Evolutionary conservation across 768 basidiomycete species (phyloP), one percentile per base, ranked within the genome.

Genomic region (Obba rivulosa): DNA sequence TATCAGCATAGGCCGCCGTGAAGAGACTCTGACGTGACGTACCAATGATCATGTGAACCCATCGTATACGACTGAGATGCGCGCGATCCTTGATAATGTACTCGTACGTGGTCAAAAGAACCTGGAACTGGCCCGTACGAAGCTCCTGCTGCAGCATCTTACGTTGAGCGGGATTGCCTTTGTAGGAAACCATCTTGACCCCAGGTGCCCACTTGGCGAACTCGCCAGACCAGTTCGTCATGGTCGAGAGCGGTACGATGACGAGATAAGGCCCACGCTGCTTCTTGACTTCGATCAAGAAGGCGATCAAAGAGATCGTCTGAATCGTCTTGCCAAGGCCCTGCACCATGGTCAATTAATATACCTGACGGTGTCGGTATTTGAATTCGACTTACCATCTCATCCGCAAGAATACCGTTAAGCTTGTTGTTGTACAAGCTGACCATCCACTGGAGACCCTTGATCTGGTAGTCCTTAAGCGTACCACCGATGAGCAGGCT

Each of bases 81-180:
- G 89, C 88, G n/a, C 91, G 83, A 66, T 97, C 94, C 71, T 93
- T 93, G 77, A 95, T 96, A 66, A 97, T 92, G 61, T 96, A 97
- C 62, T 96, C 93, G 63, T 95, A 97, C 0, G 93, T 97, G 13
- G 94, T 97, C 45, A 97, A 67, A 46, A 96, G 68, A 20, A 96
- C 93, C 60, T 95, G 91, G 77, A 94, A 96, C 55, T 90, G 80
- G 37, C 83, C 81, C 45, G 79, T 68, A 31, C 91, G 80, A 48
- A 97, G 69, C 31, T 92, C 87, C 39, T 71, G 71, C 64, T 94
- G 90, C 28, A 92, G 67, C 34, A 78, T 77, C 40, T 88, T 82
- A 47, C 94, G 84, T 53, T 88, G 87, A 11, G 76, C 65, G 2
- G 93, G 94, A 49, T 92, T 91, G 45, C 94, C 94, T 61, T 96